phyloP scores from a whole-genome alignment of 1,139 yeast genomes.

The Nakaseomyces bracarensis region DNA sequence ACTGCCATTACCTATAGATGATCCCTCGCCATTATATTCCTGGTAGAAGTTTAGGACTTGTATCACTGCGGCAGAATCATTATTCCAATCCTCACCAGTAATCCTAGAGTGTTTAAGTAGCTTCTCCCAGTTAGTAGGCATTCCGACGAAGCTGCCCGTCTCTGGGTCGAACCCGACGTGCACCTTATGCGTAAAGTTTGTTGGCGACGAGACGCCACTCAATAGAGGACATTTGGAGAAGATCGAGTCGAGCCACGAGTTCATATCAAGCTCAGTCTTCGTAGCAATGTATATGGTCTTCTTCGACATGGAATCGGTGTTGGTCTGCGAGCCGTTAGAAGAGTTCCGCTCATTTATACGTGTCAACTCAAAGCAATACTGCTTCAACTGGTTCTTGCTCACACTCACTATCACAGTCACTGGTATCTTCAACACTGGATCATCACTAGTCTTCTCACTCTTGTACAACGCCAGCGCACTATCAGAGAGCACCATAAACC shows the following conservation, averaged over 20 bases:
- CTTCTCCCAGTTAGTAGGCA: conserved; percentile 69
- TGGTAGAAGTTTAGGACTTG: conserved; percentile 86
- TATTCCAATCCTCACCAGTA: conserved; percentile 74
- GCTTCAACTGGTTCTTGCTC: conserved; percentile 52
- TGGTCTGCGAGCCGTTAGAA: conserved; percentile 5
- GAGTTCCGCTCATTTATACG: conserved; percentile 34
- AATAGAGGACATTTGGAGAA: conserved; percentile 75
- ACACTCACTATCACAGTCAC: conserved; percentile 46
- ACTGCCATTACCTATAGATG: not conserved
- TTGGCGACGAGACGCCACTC: conserved; percentile 65
- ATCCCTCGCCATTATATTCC: conserved; percentile 26
- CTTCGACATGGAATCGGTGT: conserved; percentile 28
- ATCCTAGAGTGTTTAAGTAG: conserved; percentile 64
- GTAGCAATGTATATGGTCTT: conserved; percentile 66
- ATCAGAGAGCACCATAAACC: conserved; percentile 68
- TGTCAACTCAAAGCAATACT: conserved; percentile 69
- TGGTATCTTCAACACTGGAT: conserved; percentile 43
- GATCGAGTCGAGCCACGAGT: conserved; percentile 86
- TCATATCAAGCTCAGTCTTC: conserved; percentile 67
- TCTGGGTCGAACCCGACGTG: conserved; percentile 54
- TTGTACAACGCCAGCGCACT: conserved; percentile 66
- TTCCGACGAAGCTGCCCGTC: conserved; percentile 61
- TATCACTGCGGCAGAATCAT: conserved; percentile 77
- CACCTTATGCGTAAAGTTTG: conserved; percentile 64
- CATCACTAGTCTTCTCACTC: conserved; percentile 41